Percentiles rank a stretch among this genome's conserved stretches.
phyloP scores from a whole-genome alignment of 495 filamentous ascomycete species.

The Podospora australis region DNA sequence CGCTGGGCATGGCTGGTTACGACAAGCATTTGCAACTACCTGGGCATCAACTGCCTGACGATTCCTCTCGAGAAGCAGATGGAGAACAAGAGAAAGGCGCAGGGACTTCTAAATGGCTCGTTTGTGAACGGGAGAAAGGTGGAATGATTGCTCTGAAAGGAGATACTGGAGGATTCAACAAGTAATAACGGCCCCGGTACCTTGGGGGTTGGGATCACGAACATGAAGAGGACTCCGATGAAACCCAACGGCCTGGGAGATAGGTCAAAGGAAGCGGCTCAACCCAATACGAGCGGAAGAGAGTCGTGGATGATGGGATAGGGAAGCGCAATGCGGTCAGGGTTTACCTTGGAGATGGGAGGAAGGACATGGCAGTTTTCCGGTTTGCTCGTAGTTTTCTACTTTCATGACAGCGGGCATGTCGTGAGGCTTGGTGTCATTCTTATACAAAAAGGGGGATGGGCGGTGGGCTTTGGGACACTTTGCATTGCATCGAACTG shows the following conservation, averaged over 20 bases:
- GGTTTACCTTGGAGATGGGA: neutral
- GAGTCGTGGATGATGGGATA: too few relatives aligned
- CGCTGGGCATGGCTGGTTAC: conserved; percentile 91
- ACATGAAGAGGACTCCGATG: conserved; percentile 1
- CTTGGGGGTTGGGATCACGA: neutral
- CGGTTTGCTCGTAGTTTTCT: too few relatives aligned
- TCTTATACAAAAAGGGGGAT: neutral
- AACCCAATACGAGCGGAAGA: too few relatives aligned
- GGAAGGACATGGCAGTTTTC: neutral
- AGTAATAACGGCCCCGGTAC: too few relatives aligned
- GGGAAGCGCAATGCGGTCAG: conserved; percentile 3
- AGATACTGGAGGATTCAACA: too few relatives aligned
- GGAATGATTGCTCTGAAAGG: neutral
- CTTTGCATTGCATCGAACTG: neutral
- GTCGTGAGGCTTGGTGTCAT: neutral
- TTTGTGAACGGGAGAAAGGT: neutral
- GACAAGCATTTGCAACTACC: conserved; percentile 80
- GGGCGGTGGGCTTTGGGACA: too few relatives aligned
- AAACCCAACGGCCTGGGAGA: too few relatives aligned
- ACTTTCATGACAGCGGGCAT: neutral
- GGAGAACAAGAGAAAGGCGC: conserved; percentile 31
- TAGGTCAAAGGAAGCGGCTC: too few relatives aligned
- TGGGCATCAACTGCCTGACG: conserved; percentile 90
- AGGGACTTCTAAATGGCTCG: conserved; percentile 17
- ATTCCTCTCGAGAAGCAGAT: conserved; percentile 61